Conservation (phyloP, 345 rosid genomes). For the Raphanus sativus region DNA sequence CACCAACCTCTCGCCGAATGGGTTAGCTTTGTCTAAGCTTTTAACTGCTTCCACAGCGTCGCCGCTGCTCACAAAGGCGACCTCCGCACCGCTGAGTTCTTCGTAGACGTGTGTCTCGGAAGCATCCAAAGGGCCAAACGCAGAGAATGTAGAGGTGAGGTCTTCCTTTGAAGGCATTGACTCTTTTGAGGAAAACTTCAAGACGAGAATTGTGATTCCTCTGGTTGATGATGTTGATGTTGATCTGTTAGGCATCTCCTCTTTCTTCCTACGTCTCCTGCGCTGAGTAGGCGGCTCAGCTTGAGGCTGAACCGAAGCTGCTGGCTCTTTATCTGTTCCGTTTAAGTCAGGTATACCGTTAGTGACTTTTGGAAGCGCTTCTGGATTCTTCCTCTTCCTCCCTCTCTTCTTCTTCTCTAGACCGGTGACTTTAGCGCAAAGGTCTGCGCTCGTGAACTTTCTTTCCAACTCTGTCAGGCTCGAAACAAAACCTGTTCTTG, state of each 20-base stretch:
- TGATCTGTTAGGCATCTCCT: constrained; percentile 42
- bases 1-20: constrained; percentile 52
- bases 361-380: constrained; percentile 9
- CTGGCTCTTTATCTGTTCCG: constrained; percentile 45
- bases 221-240: constrained; percentile 31
- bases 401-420: constrained; percentile 47
- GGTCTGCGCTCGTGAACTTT: constrained; percentile 33
- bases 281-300: constrained; percentile 41
- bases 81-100: constrained; percentile 51
- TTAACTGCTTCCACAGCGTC: constrained; percentile 63
- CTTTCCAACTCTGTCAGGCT: constrained; percentile 35
- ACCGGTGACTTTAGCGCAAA: constrained; percentile 26
- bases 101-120: constrained; percentile 50
- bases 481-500: constrained; percentile 22
- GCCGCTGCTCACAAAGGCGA: constrained; percentile 50
- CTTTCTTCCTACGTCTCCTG: constrained; percentile 50
- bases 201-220: constrained; percentile 58
- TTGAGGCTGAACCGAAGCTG: constrained; percentile 25
- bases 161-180: constrained; percentile 67
- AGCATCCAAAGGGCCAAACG: constrained; percentile 68
- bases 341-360: constrained; percentile 63
- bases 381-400: constrained; percentile 48
- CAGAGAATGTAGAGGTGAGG: constrained; percentile 51
- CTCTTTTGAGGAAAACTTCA: constrained; percentile 60
- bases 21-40: constrained; percentile 59